Conservation (phyloP, 169 alveolate genomes). For the Plasmodium cynomolgi region DNA sequence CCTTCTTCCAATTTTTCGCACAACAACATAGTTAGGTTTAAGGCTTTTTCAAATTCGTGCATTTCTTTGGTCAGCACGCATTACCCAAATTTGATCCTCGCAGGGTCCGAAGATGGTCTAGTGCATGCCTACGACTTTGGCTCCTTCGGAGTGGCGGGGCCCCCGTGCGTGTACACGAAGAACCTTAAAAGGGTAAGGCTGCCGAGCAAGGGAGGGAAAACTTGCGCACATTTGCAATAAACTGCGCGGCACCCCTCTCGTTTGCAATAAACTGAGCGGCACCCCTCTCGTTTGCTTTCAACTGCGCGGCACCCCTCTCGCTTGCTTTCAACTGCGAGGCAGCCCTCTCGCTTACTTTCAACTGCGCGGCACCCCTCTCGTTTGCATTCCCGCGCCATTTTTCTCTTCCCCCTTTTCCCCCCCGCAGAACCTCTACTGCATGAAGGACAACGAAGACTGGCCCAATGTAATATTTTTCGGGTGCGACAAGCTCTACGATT, state of each 20-base stretch:
- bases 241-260: background rate
- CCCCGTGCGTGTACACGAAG: slow-evolving; percentile 29
- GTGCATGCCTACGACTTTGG: slow-evolving; percentile 35
- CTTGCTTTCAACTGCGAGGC: background rate
- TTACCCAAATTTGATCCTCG: slow-evolving; percentile 33
- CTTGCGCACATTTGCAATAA: background rate
- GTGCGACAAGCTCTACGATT: slow-evolving; percentile 37
- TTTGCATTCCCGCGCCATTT: background rate
- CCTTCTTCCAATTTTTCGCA: background rate
- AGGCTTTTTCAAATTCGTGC: slow-evolving; percentile 51
- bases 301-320: background rate
- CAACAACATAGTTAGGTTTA: background rate
- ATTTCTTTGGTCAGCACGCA: slow-evolving; percentile 8
- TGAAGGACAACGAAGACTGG: slow-evolving; percentile 57
- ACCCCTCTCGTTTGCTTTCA: background rate
- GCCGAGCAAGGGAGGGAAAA: background rate
- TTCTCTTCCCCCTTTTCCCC: no score
- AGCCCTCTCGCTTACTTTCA: background rate
- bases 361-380: background rate
- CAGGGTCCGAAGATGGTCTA: slow-evolving; percentile 65
- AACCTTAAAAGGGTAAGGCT: slow-evolving; percentile 26
- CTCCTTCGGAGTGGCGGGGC: background rate
- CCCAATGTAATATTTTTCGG: slow-evolving; percentile 64
- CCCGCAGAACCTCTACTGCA: slow-evolving; percentile 42
- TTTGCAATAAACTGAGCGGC: background rate